A percentile compares a stretch with the other conserved stretches of the same genome.
Evolutionary conservation across 805 yeast genomes (phyloP).

Genomic region (Nakazawaea ambrosiae): DNA sequence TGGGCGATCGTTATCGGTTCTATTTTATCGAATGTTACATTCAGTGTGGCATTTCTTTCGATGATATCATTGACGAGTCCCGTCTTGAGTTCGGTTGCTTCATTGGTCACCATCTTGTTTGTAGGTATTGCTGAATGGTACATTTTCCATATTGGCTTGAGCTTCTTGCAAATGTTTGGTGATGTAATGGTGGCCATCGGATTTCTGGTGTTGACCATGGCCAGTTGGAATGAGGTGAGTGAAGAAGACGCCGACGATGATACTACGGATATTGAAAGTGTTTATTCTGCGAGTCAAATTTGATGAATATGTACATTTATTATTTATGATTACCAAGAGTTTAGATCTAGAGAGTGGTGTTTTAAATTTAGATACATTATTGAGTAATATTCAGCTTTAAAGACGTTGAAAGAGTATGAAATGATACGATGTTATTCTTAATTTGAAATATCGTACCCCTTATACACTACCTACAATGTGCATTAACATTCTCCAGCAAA

Average conservation of each 20-base stretch:
- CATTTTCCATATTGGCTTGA: constrained; percentile 51
- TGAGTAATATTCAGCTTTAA: too few relatives aligned
- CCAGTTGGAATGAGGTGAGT: constrained; percentile 57
- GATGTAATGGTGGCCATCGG: constrained; percentile 66
- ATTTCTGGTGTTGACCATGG: constrained; percentile 55
- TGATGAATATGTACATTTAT: background rate
- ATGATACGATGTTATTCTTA: too few relatives aligned
- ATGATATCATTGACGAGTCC: constrained; percentile 83
- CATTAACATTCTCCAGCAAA: too few relatives aligned
- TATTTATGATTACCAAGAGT: too few relatives aligned
- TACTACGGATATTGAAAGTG: constrained; percentile 8
- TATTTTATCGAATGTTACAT: constrained; percentile 54
- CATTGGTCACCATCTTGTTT: constrained; percentile 64
- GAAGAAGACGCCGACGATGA: constrained; percentile 30
- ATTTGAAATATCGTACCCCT: too few relatives aligned
- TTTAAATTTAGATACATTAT: too few relatives aligned
- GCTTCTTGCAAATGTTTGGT: constrained; percentile 55
- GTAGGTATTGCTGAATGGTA: constrained; percentile 76
- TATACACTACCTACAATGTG: too few relatives aligned
- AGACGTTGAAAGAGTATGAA: too few relatives aligned
- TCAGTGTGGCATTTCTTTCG: constrained; percentile 66
- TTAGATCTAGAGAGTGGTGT: too few relatives aligned
- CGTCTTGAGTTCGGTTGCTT: constrained; percentile 60
- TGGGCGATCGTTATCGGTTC: constrained; percentile 47
- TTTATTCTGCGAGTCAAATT: constrained; percentile 1